phyloP scores from a whole-genome alignment of 345 rosid species.

The Citrus hindsii region DNA sequence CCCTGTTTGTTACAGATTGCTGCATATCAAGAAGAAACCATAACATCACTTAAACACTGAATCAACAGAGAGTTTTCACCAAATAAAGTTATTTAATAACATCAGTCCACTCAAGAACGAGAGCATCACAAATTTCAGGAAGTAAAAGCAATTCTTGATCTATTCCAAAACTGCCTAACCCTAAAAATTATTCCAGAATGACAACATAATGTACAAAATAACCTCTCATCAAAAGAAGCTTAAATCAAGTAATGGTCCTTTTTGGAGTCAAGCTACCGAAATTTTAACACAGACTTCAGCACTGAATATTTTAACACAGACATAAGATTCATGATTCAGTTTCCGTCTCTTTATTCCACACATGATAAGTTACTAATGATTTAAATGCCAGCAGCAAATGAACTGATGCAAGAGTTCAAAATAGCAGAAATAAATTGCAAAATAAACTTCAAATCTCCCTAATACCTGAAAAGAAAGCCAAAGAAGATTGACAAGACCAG shows the following conservation, averaged over 20 bases:
- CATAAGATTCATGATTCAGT: background rate
- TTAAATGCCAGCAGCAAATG: background rate
- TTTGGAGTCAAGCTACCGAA: background rate
- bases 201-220: background rate
- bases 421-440: background rate
- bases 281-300: background rate
- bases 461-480: constrained; percentile 75
- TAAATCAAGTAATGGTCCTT: background rate
- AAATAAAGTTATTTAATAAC: background rate
- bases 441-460: background rate
- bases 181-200: background rate
- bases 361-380: background rate
- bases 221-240: background rate
- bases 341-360: background rate
- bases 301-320: background rate
- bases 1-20: constrained; percentile 85
- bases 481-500: constrained; percentile 86
- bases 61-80: background rate
- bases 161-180: background rate
- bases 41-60: background rate
- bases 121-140: background rate
- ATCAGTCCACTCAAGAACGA: background rate
- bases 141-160: background rate
- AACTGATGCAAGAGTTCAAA: background rate
- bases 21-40: constrained; percentile 38